Evolutionary conservation across 768 basidiomycete species (phyloP).

Genomic region (Macrolepiota albuminosa): DNA sequence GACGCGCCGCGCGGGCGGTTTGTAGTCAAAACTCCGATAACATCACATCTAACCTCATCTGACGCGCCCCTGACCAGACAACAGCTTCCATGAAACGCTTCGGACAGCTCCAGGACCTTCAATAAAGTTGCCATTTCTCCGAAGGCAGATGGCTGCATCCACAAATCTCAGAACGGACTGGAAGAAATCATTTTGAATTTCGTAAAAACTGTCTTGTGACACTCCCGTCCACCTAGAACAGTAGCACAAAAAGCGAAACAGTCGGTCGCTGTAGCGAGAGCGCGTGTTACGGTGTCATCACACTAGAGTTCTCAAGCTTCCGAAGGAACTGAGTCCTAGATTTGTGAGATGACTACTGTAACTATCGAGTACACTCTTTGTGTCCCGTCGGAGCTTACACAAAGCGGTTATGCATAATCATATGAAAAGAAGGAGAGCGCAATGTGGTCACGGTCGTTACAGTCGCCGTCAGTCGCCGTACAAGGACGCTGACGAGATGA

Average conservation of each 20-base stretch:
- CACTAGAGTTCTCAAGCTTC: too few relatives aligned
- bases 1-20: background rate
- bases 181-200: background rate
- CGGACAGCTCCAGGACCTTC: background rate
- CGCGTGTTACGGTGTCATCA: too few relatives aligned
- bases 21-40: background rate
- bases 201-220: background rate
- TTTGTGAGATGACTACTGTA: too few relatives aligned
- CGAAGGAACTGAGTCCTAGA: too few relatives aligned
- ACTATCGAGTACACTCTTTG: too few relatives aligned
- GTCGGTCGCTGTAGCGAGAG: too few relatives aligned
- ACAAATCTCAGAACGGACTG: background rate
- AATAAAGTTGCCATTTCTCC: background rate
- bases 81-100: background rate
- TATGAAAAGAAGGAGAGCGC: too few relatives aligned
- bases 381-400: too few relatives aligned
- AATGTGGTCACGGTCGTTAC: too few relatives aligned
- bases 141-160: background rate
- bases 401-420: too few relatives aligned
- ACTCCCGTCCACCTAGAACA: background rate
- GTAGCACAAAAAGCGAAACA: background rate
- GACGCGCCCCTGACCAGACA: background rate
- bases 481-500: background rate
- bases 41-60: background rate
- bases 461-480: background rate